Percentiles rank a stretch among this genome's conserved stretches.
These are phyloP conservation scores for Mortierella antarctica DNA, from an alignment of 192 early-diverging fungal species.

Conservation along the genomic window DNA sequence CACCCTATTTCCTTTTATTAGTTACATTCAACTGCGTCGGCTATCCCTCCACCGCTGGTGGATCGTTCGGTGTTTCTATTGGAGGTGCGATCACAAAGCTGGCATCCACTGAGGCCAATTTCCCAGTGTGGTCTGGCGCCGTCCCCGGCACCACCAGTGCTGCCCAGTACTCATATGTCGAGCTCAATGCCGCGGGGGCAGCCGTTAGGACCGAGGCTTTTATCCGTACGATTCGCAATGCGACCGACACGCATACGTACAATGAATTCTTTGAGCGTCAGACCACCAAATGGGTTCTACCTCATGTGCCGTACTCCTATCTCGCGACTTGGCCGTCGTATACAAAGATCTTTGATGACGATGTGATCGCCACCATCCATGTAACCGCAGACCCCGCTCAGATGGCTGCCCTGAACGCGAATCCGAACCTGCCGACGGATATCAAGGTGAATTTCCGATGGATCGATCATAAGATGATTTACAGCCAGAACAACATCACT, in stretches of 20 bases:
- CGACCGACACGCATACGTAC: constrained; percentile 25
- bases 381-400: constrained; percentile 31
- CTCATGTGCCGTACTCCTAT: constrained; percentile 55
- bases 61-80: constrained; percentile 32
- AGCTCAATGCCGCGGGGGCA: constrained; percentile 10
- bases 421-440: constrained; percentile 19
- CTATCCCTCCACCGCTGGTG: constrained; percentile 7
- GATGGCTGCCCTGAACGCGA: constrained; percentile 23
- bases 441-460: constrained; percentile 38
- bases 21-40: constrained; percentile 38
- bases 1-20: background rate
- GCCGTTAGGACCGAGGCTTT: constrained; percentile 26
- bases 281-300: constrained; percentile 49
- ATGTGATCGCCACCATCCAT: constrained; percentile 48
- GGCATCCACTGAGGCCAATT: constrained; percentile 1
- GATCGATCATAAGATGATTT: constrained; percentile 40
- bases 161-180: constrained; percentile 20
- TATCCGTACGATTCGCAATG: constrained; percentile 12
- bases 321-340: constrained; percentile 25
- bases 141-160: constrained; percentile 17
- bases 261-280: constrained; percentile 62
- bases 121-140: constrained; percentile 29
- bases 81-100: constrained; percentile 26
- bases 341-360: constrained; percentile 50
- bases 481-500: constrained; percentile 35